Evolutionary conservation across 2,329 filamentous ascomycete species (phyloP).

Genomic region (Exserohilum rostratum): DNA sequence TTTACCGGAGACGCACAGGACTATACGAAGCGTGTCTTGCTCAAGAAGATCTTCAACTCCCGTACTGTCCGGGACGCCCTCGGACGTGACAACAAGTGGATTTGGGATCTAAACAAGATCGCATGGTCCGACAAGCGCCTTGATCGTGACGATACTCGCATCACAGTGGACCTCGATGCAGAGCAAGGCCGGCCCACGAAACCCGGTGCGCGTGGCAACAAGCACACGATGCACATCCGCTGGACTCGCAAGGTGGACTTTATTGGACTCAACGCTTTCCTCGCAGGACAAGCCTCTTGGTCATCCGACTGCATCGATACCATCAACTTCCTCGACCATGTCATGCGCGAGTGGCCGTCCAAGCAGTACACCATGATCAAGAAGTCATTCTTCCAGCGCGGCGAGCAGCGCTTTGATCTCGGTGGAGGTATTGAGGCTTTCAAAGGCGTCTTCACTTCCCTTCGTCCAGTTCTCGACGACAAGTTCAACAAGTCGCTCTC

Average conservation of each 20-base stretch:
- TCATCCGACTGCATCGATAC: slow-evolving; percentile 71
- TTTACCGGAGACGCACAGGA: slow-evolving; percentile 66
- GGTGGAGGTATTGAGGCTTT: slow-evolving; percentile 73
- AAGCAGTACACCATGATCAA: slow-evolving; percentile 73
- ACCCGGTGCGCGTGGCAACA: slow-evolving; percentile 48
- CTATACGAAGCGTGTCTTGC: slow-evolving; percentile 63
- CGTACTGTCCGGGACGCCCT: slow-evolving; percentile 63
- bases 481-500: slow-evolving; percentile 66
- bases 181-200: slow-evolving; percentile 55
- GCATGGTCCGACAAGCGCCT: slow-evolving; percentile 67
- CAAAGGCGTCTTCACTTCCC: slow-evolving; percentile 88
- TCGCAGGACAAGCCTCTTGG: slow-evolving; percentile 56
- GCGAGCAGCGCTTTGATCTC: slow-evolving; percentile 59
- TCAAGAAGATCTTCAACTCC: slow-evolving; percentile 79
- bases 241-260: slow-evolving; percentile 74
- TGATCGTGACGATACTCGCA: slow-evolving; percentile 37
- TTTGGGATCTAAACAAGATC: slow-evolving; percentile 83
- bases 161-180: slow-evolving; percentile 74
- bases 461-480: slow-evolving; percentile 70
- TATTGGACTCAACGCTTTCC: slow-evolving; percentile 70
- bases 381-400: slow-evolving; percentile 77
- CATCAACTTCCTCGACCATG: slow-evolving; percentile 89
- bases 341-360: slow-evolving; percentile 80
- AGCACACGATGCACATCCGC: slow-evolving; percentile 66
- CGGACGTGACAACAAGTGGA: slow-evolving; percentile 58